Conservation (phyloP, 2,329 filamentous ascomycete species). For the Tolypocladium capitatum region DNA sequence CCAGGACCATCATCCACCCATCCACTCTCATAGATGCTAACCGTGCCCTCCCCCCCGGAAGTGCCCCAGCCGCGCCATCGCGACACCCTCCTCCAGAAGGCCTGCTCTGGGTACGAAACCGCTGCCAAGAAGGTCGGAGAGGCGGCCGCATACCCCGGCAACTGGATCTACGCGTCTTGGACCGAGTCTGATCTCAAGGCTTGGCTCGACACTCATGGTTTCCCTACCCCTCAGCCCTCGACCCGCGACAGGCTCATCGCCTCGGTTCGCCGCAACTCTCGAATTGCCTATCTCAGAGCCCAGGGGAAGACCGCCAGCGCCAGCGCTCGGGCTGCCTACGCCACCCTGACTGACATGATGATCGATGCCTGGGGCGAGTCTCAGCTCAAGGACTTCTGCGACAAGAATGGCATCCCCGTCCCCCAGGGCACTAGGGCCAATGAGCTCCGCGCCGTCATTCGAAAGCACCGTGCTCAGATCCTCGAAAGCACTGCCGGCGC, state of each 20-base stretch:
- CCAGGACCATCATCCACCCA: not conserved
- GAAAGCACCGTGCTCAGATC: constrained; percentile 68
- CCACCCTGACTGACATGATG: constrained; percentile 66
- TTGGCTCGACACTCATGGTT: constrained; percentile 81
- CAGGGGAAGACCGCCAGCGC: constrained; percentile 47
- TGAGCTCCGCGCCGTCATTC: constrained; percentile 77
- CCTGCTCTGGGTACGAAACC: constrained; percentile 69
- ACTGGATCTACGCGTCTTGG: constrained; percentile 91
- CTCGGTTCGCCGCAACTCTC: constrained; percentile 79
- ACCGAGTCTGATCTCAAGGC: constrained; percentile 86
- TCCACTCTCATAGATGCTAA: not conserved
- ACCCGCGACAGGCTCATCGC: constrained; percentile 82
- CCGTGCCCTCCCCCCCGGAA: constrained; percentile 7
- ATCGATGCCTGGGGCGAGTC: constrained; percentile 84
- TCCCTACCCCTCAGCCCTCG: constrained; percentile 72
- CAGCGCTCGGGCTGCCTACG: constrained; percentile 55
- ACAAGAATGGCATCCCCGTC: constrained; percentile 75
- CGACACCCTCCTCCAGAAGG: constrained; percentile 65
- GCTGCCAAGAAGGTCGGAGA: constrained; percentile 63
- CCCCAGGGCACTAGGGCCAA: constrained; percentile 86
- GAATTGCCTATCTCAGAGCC: constrained; percentile 59
- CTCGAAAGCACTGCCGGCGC: constrained; percentile 50
- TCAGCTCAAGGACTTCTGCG: constrained; percentile 81
- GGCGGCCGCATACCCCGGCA: constrained; percentile 73
- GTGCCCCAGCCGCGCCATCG: constrained; percentile 78